These are phyloP conservation scores for Voacanga thouarsii DNA, from an alignment of 257 asterid genomes.

Conservation along the genomic window DNA sequence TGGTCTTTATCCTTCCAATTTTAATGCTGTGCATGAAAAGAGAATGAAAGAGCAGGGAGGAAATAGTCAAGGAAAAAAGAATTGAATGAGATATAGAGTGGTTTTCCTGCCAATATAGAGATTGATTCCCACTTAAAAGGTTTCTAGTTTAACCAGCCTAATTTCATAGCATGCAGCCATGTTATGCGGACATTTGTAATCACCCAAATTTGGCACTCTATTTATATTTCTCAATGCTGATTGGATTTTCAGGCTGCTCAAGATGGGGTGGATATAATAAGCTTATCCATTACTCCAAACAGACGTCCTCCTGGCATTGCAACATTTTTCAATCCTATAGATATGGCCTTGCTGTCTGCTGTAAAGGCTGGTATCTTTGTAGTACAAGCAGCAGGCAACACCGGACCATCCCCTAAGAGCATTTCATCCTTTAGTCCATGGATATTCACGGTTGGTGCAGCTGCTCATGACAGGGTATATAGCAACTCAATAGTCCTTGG, in stretches of 20 bases:
- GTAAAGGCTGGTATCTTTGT: conserved; percentile 81
- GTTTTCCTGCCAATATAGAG: neutral
- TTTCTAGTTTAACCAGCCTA: neutral
- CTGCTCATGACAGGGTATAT: conserved; percentile 81
- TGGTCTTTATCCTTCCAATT: neutral
- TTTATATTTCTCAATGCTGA: neutral
- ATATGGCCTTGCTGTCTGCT: conserved; percentile 95
- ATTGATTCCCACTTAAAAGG: neutral
- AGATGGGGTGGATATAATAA: conserved; percentile 92
- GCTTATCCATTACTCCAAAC: conserved; percentile 94
- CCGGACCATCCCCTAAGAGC: conserved; percentile 97
- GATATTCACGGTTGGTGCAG: conserved; percentile 96
- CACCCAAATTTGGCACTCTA: neutral
- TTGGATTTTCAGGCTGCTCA: conserved; percentile 73
- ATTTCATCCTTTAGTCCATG: conserved; percentile 92
- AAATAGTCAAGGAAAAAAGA: neutral
- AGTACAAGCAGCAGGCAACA: conserved; percentile 97
- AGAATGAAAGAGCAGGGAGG: neutral
- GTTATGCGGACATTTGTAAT: neutral
- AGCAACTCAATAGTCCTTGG: conserved; percentile 84
- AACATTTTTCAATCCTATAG: conserved; percentile 94
- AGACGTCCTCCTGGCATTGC: conserved; percentile 99
- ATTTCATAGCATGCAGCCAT: neutral
- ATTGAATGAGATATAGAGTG: neutral
- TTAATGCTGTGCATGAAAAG: neutral